Conservation (phyloP, 768 basidiomycete genomes). For the Auriscalpium vulgare region DNA sequence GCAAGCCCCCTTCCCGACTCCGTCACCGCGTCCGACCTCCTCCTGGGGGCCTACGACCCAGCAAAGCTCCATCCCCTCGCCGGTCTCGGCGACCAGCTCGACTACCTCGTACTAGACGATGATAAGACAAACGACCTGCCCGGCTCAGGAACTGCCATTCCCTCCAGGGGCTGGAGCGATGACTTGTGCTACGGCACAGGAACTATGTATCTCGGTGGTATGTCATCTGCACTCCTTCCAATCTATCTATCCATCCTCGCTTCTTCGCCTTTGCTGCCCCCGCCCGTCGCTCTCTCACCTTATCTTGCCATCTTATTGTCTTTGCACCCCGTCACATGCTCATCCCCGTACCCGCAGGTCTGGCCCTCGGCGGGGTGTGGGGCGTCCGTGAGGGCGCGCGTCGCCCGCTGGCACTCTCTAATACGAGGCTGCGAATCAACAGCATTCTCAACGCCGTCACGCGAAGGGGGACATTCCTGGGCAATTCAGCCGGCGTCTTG, state of each 20-base stretch:
- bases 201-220: slow-evolving; percentile 96
- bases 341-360: slow-evolving; percentile 59
- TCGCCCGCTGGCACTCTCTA: slow-evolving; percentile 81
- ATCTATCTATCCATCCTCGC: slow-evolving; percentile 20
- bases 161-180: slow-evolving; percentile 96
- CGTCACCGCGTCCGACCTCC: slow-evolving; percentile 80
- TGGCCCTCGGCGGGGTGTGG: slow-evolving; percentile 92
- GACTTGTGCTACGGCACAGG: slow-evolving; percentile 99
- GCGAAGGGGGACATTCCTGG: slow-evolving; percentile 93
- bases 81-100: slow-evolving; percentile 84
- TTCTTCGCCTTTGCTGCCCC: slow-evolving; percentile 50
- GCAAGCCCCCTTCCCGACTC: slow-evolving; percentile 41
- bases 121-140: slow-evolving; percentile 90
- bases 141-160: slow-evolving; percentile 85
- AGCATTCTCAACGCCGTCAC: slow-evolving; percentile 95
- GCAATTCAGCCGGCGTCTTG: slow-evolving; percentile 95
- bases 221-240: slow-evolving; percentile 30
- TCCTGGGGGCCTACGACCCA: slow-evolving; percentile 84
- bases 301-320: slow-evolving; percentile 60
- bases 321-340: slow-evolving; percentile 65
- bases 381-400: slow-evolving; percentile 90
- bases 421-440: slow-evolving; percentile 87
- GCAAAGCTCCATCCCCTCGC: slow-evolving; percentile 91
- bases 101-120: slow-evolving; percentile 93
- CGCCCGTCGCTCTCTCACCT: slow-evolving; percentile 23